Base-by-base conservation (phyloP, 805 yeast genomes). In the Pichia kluyveri region DNA sequence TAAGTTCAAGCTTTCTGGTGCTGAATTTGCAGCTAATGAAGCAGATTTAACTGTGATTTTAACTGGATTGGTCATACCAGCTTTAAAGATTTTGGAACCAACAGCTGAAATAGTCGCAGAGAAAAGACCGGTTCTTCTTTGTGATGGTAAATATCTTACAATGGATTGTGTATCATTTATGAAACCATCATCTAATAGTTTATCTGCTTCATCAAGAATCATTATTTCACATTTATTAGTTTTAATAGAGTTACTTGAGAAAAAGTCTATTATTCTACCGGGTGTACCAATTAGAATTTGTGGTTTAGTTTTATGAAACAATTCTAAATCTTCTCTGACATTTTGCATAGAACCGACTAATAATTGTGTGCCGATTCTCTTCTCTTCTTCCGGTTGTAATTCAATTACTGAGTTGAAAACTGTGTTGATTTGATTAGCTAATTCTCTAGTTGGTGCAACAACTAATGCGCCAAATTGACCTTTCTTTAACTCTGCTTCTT, bases 11-110 rank as follows among this genome's bases (percentile, higher is more conserved):
- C 85, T 69, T 3, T 76, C 67, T 0, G 98, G 98, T 3, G 73
- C 69, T 14, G 69, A 60, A 14, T 60, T 62, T 3, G 48, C 36
- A 27, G 28, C 45, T 2, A 60, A 55, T 1, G 65, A 54, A 38
- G 60, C 54, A 2, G 84, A 74, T 53, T 79, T 83, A 19, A 91
- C 99, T 2, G 83, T 77, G 31, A 93, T 76, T 58, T 82, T 85
- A 12, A 91, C 95, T 0, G 99, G 99, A 61, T 93, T 91, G 47
- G 95, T 76, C 78, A 93, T 79, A 17, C 98, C 98, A 1, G 95
- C 83, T 49, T 84, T 80, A 61, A 88, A 87, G 27, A 93, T 78
- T 45, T 79, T 78, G 36, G 76, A 72, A 11, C 93, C 88, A 0
- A 96, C 93, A 48, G 86, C 81, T 8, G 86, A 77, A 44, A 93